Evolutionary conservation across 306 rosid genomes (phyloP), one percentile per base, ranked within the genome.

Genomic region (Phaseolus lunatus): DNA sequence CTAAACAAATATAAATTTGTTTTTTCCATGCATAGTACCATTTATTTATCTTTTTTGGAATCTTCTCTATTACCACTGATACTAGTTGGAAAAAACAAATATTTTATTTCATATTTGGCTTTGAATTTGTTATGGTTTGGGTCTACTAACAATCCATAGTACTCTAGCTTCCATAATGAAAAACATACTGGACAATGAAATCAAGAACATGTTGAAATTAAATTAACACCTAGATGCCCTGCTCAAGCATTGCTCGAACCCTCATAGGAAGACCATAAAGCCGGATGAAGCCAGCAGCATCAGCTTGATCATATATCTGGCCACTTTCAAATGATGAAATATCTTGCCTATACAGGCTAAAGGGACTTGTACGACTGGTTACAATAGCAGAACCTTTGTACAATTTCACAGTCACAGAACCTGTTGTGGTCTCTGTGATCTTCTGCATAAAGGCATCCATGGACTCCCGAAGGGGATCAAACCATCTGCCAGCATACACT

Each of bases 401-500:
- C 66, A 95, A 27, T 57, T 92, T 92, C 78, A 95, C 67, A 29
- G 82, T 88, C 76, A 92, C 93, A 7, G 96, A 87, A 22, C 98
- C 97, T 0, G 96, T 92, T 39, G 96, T 92, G 56, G 92, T 84
- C 77, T 85, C 82, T 0, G 96, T 89, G 85, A 92, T 89, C 84
- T 90, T 85, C 87, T 90, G 85, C 98, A 95, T 95, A 88, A 95
- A 92, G 53, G 96, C 88, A 76, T 95, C 97, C 85, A 95, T 67
- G 11, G 97, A 90, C 61, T 88, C 92, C 0, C 98, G 90, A 65
- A 92, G 98, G 0, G 97, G 97, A 73, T 95, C 97, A 9, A 92
- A 95, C 98, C 98, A 92, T 86, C 98, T 56, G 3, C 97, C 97
- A 62, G 98, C 98, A 37, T 95, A 95, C 10, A 95, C 97, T 59